These are phyloP conservation scores for Micromonas commoda DNA, from an alignment of 139 green algal genomes.

Conservation along the genomic window DNA sequence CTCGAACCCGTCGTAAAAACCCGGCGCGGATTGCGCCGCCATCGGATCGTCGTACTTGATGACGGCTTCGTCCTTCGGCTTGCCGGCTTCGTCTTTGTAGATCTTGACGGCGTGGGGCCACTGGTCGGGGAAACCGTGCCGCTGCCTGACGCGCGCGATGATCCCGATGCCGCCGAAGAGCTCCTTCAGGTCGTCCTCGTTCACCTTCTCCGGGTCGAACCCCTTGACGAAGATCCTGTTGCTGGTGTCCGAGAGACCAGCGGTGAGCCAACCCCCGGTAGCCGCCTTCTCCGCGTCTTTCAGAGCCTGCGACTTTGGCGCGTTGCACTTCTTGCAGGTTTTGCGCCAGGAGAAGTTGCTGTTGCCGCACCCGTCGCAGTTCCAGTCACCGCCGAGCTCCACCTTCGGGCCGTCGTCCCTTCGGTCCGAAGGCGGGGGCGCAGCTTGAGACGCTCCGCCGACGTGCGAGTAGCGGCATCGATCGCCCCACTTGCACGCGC, in stretches of 20 bases:
- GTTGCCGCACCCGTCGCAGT: constrained; percentile 20
- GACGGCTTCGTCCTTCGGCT: constrained; percentile 24
- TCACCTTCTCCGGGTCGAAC: constrained; percentile 17
- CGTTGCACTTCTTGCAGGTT: constrained; percentile 18
- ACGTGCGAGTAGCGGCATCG: neutral
- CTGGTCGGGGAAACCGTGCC: constrained; percentile 22
- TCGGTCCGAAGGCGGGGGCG: too few relatives aligned
- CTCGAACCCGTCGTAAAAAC: constrained; percentile 29
- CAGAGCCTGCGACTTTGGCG: neutral
- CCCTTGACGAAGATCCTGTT: constrained; percentile 24
- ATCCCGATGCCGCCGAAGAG: constrained; percentile 29
- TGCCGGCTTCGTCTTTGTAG: constrained; percentile 19
- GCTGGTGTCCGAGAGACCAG: constrained; percentile 1
- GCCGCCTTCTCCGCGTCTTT: constrained; percentile 3
- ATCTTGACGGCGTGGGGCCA: constrained; percentile 33
- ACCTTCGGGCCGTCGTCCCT: neutral
- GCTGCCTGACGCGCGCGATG: constrained; percentile 13
- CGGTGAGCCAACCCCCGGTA: neutral
- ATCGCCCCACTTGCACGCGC: neutral
- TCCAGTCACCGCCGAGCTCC: neutral
- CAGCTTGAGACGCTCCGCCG: too few relatives aligned
- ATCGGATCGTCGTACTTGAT: constrained; percentile 33
- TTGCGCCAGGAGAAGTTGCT: constrained; percentile 26
- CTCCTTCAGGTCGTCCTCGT: constrained; percentile 23
- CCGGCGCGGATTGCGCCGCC: constrained; percentile 29